phyloP scores from a whole-genome alignment of 1,139 yeast genomes.

The Schwanniomyces etchellsii region DNA sequence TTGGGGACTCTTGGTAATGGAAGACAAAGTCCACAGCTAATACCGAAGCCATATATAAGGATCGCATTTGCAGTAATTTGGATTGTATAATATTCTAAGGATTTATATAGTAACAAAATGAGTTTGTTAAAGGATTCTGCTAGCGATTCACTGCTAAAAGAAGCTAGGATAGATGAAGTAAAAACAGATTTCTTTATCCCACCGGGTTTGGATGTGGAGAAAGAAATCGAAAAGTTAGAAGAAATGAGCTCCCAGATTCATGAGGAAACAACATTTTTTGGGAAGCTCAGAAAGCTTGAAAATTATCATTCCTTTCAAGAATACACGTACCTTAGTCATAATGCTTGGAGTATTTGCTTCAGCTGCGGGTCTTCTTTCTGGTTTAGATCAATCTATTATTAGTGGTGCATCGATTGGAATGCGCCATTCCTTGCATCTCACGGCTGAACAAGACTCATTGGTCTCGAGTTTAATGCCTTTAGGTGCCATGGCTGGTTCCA shows the following conservation, averaged over 20 bases:
- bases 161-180: background rate
- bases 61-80: no score
- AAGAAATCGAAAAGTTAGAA: background rate
- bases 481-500: slow-evolving; percentile 52
- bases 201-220: background rate
- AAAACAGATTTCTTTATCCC: background rate
- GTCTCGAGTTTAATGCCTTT: slow-evolving; percentile 55
- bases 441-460: slow-evolving; percentile 33
- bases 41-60: no score
- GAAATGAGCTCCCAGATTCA: background rate
- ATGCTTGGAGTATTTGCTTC: slow-evolving; percentile 49
- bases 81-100: no score
- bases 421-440: slow-evolving; percentile 29
- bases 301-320: slow-evolving; percentile 28
- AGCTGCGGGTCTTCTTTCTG: slow-evolving; percentile 55
- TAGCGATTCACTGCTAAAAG: no score
- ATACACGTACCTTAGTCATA: slow-evolving; percentile 40
- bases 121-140: no score
- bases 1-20: no score
- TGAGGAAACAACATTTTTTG: background rate
- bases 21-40: no score
- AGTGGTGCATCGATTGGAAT: slow-evolving; percentile 53
- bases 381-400: slow-evolving; percentile 52
- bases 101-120: no score
- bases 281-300: slow-evolving; percentile 8